A percentile compares a stretch with the other conserved stretches of the same genome.
phyloP scores from a whole-genome alignment of 1,139 yeast genomes.

The Blastobotrys ciferrii region DNA sequence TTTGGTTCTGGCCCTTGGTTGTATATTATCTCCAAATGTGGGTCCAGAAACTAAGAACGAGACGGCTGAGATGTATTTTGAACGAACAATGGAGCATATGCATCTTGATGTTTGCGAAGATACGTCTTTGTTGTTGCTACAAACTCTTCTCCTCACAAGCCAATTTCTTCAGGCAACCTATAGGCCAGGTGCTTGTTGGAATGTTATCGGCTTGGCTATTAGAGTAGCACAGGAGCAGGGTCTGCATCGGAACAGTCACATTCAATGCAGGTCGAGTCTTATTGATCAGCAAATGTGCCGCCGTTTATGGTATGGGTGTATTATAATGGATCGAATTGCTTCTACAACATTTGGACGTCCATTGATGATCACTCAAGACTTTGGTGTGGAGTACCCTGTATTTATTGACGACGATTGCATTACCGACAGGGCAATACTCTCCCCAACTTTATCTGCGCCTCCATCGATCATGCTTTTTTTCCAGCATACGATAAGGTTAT shows the following conservation, averaged over 20 bases:
- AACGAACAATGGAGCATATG: slow-evolving; percentile 22
- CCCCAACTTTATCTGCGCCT: slow-evolving; percentile 13
- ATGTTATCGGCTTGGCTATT: slow-evolving; percentile 24
- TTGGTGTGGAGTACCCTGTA: slow-evolving; percentile 18
- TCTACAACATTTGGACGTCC: slow-evolving; percentile 26
- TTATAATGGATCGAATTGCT: slow-evolving; percentile 24
- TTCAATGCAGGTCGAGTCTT: slow-evolving; percentile 13
- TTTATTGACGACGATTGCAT: slow-evolving; percentile 24
- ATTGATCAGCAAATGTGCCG: slow-evolving; percentile 25
- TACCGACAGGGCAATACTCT: slow-evolving; percentile 16
- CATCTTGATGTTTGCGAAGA: slow-evolving; percentile 20
- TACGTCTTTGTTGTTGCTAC: slow-evolving; percentile 23
- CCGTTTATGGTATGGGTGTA: slow-evolving; percentile 27
- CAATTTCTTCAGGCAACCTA: slow-evolving; percentile 27
- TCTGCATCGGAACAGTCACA: slow-evolving; percentile 22
- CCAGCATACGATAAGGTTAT: slow-evolving; percentile 18
- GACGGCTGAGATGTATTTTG: slow-evolving; percentile 22
- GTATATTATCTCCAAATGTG: slow-evolving; percentile 20
- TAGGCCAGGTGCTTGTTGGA: slow-evolving; percentile 24
- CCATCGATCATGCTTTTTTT: slow-evolving; percentile 20
- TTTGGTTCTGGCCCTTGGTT: slow-evolving; percentile 26
- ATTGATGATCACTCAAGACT: slow-evolving; percentile 20
- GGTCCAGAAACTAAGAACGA: slow-evolving; percentile 13
- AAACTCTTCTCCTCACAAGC: slow-evolving; percentile 23
- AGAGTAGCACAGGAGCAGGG: slow-evolving; percentile 29